Evolutionary conservation across 768 basidiomycete genomes (phyloP), one percentile per base, ranked within the genome.

Genomic region (Pulveroboletus sp.): DNA sequence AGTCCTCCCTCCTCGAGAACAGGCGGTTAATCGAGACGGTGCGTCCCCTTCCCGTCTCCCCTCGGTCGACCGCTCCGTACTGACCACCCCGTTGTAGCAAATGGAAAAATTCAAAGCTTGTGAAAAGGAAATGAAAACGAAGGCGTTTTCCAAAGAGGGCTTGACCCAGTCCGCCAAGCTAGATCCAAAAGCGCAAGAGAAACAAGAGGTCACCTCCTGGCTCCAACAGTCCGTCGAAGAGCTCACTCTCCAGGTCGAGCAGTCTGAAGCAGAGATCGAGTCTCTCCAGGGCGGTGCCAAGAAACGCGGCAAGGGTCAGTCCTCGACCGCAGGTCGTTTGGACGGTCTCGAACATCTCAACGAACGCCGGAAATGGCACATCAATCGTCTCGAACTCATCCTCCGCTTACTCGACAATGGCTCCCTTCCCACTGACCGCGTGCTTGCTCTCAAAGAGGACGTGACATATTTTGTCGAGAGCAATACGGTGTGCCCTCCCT

Each of bases 101-200:
- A 99, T 99, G 96, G 96, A 99, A 76, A 94, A 93, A 67, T 99
- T 99, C 82, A 99, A 99, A 64, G 95, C 95, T 21, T 93, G 94
- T 73, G 96, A 99, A 75, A 99, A 98, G 76, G 96, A 99, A 73
- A 98, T 98, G 95, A 99, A 99, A 80, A 98, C 96, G 51, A 99
- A 99, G 70, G 96, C 96, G 0, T 99, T 98, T 72, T 97, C 94
- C 17, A 99, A 98, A 65, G 96, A 98, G 70, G 96, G 96, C 37
- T 78, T 99, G 37, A 96, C 87, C 53, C 91, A 93, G 52, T 91
- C 93, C 10, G 81, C 91, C 33, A 93, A 90, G 63, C 83, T 98
- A 21, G 96, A 98, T 70, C 96, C 96, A 47, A 93, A 92, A 65
- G 93, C 95, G 50, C 93, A 96, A 73, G 93, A 94, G 71, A 97